phyloP scores from a whole-genome alignment of 129 eudicot genomes.

The Artemisia tridentata region DNA sequence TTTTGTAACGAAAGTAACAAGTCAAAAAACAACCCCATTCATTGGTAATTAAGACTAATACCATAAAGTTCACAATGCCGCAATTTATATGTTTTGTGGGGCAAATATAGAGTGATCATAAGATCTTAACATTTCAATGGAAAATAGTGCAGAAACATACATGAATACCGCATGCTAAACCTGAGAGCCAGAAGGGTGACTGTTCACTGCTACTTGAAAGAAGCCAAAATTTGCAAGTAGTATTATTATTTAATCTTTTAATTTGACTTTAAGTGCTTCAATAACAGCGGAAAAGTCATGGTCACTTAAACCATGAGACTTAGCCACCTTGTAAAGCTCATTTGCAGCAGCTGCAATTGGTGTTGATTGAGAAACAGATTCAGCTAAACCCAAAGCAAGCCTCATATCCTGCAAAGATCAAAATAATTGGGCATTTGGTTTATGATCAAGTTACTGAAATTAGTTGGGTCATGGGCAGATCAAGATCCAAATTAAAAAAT shows the following conservation, averaged over 20 bases:
- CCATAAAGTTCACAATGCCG: conserved; percentile 13
- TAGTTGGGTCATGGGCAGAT: background rate
- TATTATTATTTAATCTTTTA: conserved; percentile 33
- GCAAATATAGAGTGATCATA: background rate
- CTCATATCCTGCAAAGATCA: conserved; percentile 62
- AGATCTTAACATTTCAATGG: background rate
- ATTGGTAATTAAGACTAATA: background rate
- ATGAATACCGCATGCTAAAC: background rate
- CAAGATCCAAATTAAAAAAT: background rate
- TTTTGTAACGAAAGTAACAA: too few species aligned
- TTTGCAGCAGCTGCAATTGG: conserved; percentile 96
- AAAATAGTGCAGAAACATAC: background rate
- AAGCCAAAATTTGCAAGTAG: background rate
- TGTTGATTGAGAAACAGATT: conserved; percentile 80
- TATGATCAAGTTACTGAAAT: too few species aligned
- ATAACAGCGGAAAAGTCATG: conserved; percentile 92
- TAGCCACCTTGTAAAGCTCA: conserved; percentile 90
- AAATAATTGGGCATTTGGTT: too few species aligned
- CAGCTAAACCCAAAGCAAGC: conserved; percentile 88
- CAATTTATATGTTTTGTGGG: background rate
- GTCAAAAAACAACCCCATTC: background rate
- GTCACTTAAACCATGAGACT: conserved; percentile 78
- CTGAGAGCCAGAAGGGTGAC: background rate
- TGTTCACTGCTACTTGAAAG: background rate
- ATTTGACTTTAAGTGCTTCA: conserved; percentile 77